Evolutionary conservation across 108 stramenopile genomes (phyloP), one percentile per base, ranked within the genome.

Genomic region (Fragilariopsis cylindrus): DNA sequence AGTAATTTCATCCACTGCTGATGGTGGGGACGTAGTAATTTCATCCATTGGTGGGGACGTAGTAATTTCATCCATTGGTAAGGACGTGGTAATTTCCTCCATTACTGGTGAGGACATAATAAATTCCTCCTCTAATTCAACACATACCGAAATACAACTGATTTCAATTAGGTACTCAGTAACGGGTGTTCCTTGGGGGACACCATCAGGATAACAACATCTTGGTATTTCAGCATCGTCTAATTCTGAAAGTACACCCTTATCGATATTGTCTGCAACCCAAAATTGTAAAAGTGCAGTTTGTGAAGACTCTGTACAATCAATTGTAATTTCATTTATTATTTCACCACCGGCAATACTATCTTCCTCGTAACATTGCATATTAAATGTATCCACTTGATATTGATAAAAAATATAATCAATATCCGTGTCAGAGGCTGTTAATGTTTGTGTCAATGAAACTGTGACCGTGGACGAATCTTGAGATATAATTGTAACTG

Each of bases 381-480:
- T 4, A 19, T 30, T 52, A 21, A 68, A 68, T 6, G 3, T 16
- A n/a, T 52, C 49, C 2, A 13, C 8, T 19, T 68, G 21, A 39
- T 52, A 48, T 48, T 68, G 67, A 11, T 68, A 68, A 18, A 21
- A 68, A 7, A 63, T 43, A 7, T n/a, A 62, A 42, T 62, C 60
- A 13, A 6, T 60, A 30, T 30, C 30, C 30, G 30, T 30, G 30
- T 30, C 30, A 30, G 30, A 30, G 1, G 30, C 30, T 30, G 39
- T 62, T 39, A 40, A 62, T 39, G 39, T 40, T 21, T 40, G 60
- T 21, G 57, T 4, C 57, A 57, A n/a, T 19, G n/a, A 19, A 7
- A 60, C 58, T 5, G 58, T 60, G 58, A 60, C 58, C 5, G 7
- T 21, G 4, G 16, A 4, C 41, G 4, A 21, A 5, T 39, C 21